Evolutionary conservation across 805 yeast species (phyloP), one percentile per base, ranked within the genome.

Genomic region (Clavispora vitiphila): DNA sequence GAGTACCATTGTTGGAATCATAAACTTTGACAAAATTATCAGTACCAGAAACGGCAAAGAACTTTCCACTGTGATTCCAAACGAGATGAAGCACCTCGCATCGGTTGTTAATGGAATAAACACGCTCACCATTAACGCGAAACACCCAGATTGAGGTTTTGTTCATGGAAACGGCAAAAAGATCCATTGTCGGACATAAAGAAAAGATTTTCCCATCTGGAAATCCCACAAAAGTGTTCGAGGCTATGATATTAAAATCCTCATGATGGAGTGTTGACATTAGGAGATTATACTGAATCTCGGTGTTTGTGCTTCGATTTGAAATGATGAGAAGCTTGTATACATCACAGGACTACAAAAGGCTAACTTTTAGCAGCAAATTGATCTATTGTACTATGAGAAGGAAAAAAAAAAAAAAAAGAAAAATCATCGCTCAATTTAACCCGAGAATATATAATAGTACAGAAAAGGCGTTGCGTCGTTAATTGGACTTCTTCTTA

Each of bases 101-200:
- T 39, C 58, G 58, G 38, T 67, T 60, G 35, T 67, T 64, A 21
- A 73, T 60, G 12, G 77, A 67, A 68, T 78, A 78, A 5, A 78
- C 75, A 16, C 75, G 50, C 44, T 73, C 75, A 1, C 81, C 83
- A 43, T 72, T 74, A 32, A 71, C 57, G 37, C 86, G 69, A 48
- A 73, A 77, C 8, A 80, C 70, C 65, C 77, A 67, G 5, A 69
- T 51, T 4, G 75, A 80, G 57, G 42, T 65, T 44, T 52, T 62
- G 53, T 42, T 81, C 84, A 58, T 76, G 8, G 78, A 65, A 2
- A 80, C 55, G 6, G 79, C 74, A 25, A 82, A 47, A 24, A 78
- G 64, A 47, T 76, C 76, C 69, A 78, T 71, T 8, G 71, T 62
- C 2, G 83, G 82, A 51, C 80, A 77, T 70, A 74, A 71, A 31